Conservation (phyloP, 805 yeast genomes). For the Tetrapisispora pingtungensis region DNA sequence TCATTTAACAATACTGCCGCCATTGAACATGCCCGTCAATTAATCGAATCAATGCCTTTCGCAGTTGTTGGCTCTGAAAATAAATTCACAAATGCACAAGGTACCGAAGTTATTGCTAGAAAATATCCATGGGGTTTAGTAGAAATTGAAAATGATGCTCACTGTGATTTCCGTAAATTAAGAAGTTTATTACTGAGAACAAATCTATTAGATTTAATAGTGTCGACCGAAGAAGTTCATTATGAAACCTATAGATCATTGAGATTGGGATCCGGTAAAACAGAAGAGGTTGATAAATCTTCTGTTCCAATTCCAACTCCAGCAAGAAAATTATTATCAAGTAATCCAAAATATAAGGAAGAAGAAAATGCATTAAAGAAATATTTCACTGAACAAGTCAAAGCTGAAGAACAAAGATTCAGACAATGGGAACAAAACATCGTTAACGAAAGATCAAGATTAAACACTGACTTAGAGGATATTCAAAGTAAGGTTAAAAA, state of each 20-base stretch:
- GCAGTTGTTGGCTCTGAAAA: slow-evolving; percentile 74
- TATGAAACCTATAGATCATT: slow-evolving; percentile 69
- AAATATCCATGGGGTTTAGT: slow-evolving; percentile 87
- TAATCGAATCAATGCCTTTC: slow-evolving; percentile 80
- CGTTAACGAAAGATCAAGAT: slow-evolving; percentile 86
- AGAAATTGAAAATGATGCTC: slow-evolving; percentile 77
- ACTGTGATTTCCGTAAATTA: slow-evolving; percentile 76
- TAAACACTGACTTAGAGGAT: slow-evolving; percentile 87
- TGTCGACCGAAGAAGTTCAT: slow-evolving; percentile 72
- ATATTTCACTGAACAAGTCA: slow-evolving; percentile 92
- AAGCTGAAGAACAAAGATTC: slow-evolving; percentile 92
- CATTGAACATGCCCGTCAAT: slow-evolving; percentile 69
- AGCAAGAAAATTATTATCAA: slow-evolving; percentile 42
- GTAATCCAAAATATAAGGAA: slow-evolving; percentile 89
- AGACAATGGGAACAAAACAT: slow-evolving; percentile 98
- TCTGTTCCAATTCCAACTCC: slow-evolving; percentile 32
- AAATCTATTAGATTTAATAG: slow-evolving; percentile 70
- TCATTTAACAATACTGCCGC: slow-evolving; percentile 42
- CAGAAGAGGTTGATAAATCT: slow-evolving; percentile 22
- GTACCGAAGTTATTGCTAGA: slow-evolving; percentile 63
- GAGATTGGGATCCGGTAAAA: slow-evolving; percentile 48
- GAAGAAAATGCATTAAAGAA: slow-evolving; percentile 91
- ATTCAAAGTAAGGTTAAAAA: slow-evolving; percentile 68
- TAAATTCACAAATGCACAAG: slow-evolving; percentile 53
- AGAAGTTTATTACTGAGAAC: slow-evolving; percentile 73